Base-by-base conservation (phyloP, 768 basidiomycete species). In the Xanthoconium stramineum region DNA sequence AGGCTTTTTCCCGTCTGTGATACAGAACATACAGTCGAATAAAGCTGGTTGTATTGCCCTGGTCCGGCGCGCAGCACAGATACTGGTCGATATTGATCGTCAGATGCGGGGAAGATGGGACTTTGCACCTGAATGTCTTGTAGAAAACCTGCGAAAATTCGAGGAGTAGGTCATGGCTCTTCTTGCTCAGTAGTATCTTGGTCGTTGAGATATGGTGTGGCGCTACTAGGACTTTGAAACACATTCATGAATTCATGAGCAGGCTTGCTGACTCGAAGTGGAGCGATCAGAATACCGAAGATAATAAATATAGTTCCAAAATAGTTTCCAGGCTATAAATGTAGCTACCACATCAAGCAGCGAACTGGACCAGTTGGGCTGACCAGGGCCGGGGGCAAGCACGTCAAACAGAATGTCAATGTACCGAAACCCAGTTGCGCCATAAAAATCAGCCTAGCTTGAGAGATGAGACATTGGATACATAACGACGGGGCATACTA, bases 91-190 rank as follows among this genome's bases (percentile, higher is more conserved):
- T 47, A 74, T 81, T 33, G 70, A 75, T 17, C 71, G 74, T 46
- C 76, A 78, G 35, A 80, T 81, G 78, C 66, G 64, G 10, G 78
- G 73, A 35, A 66, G 74, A 45, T 78, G 76, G 74, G 72, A 77
- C n/a, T 64, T 67, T 37, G 77, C 78, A 1, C 77, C 80, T 0
- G 65, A 69, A 24, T 61, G 70, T 6, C 61, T 81, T 17, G 50
- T 77, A 10, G 72, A 68, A 48, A 79, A 77, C 49, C 47, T 81
- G 30, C 62, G 66, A 24, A 72, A 70, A 51, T 79, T 80, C 38
- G 74, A 79, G 49, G 52, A 62, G 79, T 80, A 49, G 17, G 72
- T 62, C 28, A 51, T 46, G 29, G 36, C 40, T 36, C 20, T n/a
- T n/a, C n/a, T 13, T 43, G 15, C 24, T 40, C 28, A 13, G 37